Evolutionary conservation across 192 early-diverging fungal species (phyloP).

Genomic region (Powellomyces hirtus): DNA sequence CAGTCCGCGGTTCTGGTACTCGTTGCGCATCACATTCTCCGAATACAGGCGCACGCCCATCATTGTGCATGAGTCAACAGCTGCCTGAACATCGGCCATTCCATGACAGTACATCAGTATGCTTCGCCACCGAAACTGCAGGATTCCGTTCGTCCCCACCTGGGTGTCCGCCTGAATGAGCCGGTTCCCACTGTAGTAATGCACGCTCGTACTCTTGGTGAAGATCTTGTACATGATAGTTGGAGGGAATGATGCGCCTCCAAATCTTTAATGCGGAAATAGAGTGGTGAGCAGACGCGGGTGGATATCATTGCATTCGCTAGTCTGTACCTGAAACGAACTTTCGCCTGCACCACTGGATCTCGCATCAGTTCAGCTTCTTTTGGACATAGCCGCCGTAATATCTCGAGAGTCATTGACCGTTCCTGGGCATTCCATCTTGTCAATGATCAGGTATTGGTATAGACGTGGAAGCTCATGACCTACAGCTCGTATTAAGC

Average conservation of each 20-base stretch:
- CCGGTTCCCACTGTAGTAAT: conserved; percentile 48
- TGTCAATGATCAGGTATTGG: background rate
- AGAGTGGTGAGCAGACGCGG: background rate
- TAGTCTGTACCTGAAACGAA: conserved; percentile 46
- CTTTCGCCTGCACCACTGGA: conserved; percentile 37
- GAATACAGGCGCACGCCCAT: conserved; percentile 45
- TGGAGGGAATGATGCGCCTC: conserved; percentile 45
- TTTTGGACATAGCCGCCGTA: conserved; percentile 43
- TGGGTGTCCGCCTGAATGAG: conserved; percentile 41
- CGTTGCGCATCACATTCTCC: conserved; percentile 37
- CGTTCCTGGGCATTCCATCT: conserved; percentile 38
- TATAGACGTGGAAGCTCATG: too few species aligned
- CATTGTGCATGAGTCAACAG: conserved; percentile 43
- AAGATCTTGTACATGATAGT: conserved; percentile 50
- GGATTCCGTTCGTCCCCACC: too few species aligned
- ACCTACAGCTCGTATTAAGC: conserved; percentile 39
- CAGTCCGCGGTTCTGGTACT: conserved; percentile 3
- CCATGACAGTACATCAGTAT: too few species aligned
- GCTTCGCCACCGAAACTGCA: too few species aligned
- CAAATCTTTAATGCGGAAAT: conserved; percentile 31
- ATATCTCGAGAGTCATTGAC: conserved; percentile 40
- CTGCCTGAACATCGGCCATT: conserved; percentile 28
- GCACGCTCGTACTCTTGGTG: conserved; percentile 47
- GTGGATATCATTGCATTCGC: background rate
- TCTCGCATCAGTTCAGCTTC: conserved; percentile 49